phyloP scores from a whole-genome alignment of 2,329 filamentous ascomycete genomes.

The Phialocephala subalpina region DNA sequence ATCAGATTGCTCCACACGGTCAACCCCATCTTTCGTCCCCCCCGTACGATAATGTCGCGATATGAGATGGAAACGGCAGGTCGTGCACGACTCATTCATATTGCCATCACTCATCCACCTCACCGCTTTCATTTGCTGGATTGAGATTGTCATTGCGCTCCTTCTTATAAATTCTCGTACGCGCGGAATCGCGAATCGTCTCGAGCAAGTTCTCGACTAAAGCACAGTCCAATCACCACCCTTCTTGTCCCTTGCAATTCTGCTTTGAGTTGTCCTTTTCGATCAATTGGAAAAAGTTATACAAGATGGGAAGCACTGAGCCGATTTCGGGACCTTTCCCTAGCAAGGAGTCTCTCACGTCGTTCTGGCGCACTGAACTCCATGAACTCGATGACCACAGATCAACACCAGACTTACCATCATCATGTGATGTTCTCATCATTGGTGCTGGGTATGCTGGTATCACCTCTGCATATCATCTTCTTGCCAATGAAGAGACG shows the following conservation, averaged over 20 bases:
- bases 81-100: background rate
- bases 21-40: background rate
- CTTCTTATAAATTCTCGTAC: background rate
- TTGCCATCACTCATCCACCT: background rate
- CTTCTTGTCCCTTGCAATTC: background rate
- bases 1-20: background rate
- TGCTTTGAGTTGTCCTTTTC: background rate
- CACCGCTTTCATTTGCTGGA: background rate
- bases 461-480: slow-evolving; percentile 13
- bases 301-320: slow-evolving; percentile 9
- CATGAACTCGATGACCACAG: slow-evolving; percentile 7
- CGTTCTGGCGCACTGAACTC: slow-evolving; percentile 11
- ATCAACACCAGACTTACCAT: slow-evolving; percentile 1
- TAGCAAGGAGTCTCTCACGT: background rate
- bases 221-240: background rate
- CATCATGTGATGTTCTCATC: slow-evolving; percentile 8
- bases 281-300: background rate
- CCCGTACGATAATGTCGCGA: background rate
- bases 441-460: slow-evolving; percentile 15
- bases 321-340: background rate
- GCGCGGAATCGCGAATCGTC: background rate
- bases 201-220: slow-evolving; percentile 2
- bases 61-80: background rate
- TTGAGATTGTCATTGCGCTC: background rate
- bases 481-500: background rate